Conservation (phyloP, 495 filamentous ascomycete genomes). For the Stereocaulon alpinum region DNA sequence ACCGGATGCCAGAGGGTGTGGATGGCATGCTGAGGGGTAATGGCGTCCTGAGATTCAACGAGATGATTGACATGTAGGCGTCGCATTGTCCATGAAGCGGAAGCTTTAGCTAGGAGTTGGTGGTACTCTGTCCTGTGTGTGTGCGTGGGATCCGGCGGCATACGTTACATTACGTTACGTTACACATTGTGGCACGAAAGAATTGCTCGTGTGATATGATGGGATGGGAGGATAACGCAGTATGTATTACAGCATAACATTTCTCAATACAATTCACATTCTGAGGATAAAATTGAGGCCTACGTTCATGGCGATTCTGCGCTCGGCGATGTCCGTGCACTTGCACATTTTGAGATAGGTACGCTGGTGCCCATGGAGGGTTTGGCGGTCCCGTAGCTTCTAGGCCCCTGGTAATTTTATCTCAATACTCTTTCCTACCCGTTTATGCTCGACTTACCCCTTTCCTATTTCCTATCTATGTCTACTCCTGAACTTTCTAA, state of each 20-base stretch:
- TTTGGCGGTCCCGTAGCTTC: no score
- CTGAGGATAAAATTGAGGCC: neutral
- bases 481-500: no score
- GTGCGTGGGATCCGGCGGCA: neutral
- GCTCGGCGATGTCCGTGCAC: no score
- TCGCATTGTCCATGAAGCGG: neutral
- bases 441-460: no score
- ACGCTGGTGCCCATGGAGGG: no score
- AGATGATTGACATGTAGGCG: slow-evolving; percentile 78
- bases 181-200: neutral
- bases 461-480: no score
- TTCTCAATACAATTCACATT: neutral
- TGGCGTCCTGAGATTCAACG: slow-evolving; percentile 83
- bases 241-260: neutral
- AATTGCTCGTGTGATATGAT: neutral
- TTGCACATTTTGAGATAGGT: no score
- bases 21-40: slow-evolving; percentile 79
- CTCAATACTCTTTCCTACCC: no score
- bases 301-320: neutral
- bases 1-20: slow-evolving; percentile 54
- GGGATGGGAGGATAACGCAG: neutral
- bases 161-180: neutral
- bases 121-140: neutral
- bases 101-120: neutral
- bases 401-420: no score